Conservation (phyloP, 1,284 basidiomycete species). For the Phenoliferia sp. region DNA sequence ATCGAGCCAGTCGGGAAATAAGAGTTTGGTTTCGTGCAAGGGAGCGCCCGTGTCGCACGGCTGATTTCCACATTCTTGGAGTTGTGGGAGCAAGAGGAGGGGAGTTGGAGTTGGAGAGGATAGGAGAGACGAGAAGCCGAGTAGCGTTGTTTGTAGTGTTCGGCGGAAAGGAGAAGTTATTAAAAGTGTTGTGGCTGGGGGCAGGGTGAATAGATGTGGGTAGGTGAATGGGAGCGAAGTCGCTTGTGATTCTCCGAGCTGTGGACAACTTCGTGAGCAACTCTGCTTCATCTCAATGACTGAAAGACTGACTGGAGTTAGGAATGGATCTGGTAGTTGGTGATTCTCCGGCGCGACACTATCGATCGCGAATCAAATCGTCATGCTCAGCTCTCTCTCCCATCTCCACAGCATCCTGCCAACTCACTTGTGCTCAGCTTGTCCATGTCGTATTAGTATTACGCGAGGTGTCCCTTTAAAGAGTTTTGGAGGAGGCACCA, state of each 20-base stretch:
- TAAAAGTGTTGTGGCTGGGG: conserved; percentile 15
- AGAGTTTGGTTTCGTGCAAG: conserved; percentile 13
- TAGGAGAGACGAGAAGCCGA: conserved; percentile 19
- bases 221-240: conserved; percentile 14
- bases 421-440: conserved; percentile 10
- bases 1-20: conserved; percentile 21
- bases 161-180: conserved; percentile 21
- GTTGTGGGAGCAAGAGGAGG: conserved; percentile 21
- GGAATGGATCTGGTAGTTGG: not conserved
- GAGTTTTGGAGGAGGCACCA: no score
- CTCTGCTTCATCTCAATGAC: no score
- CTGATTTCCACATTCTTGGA: conserved; percentile 26
- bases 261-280: not conserved
- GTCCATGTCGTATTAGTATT: conserved; percentile 8
- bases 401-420: not conserved
- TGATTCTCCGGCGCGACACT: not conserved
- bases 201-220: conserved; percentile 20
- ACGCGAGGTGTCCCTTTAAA: no score
- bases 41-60: conserved; percentile 26
- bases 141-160: conserved; percentile 25
- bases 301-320: not conserved
- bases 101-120: not conserved
- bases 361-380: not conserved
- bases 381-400: not conserved
- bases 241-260: conserved; percentile 6